phyloP scores from a whole-genome alignment of 2,329 filamentous ascomycete species.

The Epichloe coenophiala region DNA sequence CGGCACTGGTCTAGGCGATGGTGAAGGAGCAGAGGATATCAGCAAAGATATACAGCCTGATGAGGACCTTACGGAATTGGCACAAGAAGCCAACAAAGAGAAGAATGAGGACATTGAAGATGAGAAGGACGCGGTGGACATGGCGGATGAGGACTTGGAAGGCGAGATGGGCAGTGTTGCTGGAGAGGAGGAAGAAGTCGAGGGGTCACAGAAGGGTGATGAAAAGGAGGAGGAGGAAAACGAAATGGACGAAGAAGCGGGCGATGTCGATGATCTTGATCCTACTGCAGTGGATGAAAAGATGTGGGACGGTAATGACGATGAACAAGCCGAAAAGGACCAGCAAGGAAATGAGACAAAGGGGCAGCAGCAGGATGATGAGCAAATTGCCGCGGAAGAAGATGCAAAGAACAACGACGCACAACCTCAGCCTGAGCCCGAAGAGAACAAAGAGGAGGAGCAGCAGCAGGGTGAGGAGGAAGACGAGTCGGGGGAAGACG shows the following conservation, averaged over 20 bases:
- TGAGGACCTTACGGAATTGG: conserved; percentile 83
- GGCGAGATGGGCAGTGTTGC: conserved; percentile 62
- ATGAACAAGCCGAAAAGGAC: conserved; percentile 71
- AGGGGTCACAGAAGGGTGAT: conserved; percentile 46
- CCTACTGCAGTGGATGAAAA: conserved; percentile 90
- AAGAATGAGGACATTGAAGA: conserved; percentile 56
- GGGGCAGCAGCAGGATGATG: conserved; percentile 51
- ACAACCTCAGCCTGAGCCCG: conserved; percentile 34
- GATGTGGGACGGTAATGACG: conserved; percentile 87
- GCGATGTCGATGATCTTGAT: conserved; percentile 82
- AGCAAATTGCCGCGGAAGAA: conserved; percentile 46
- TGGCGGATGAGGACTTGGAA: conserved; percentile 84
- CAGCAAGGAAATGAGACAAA: conserved; percentile 62
- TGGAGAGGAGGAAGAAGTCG: conserved; percentile 45
- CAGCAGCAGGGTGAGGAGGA: conserved; percentile 22
- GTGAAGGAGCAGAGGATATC: conserved; percentile 91
- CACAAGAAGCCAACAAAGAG: conserved; percentile 66
- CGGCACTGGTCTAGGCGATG: conserved; percentile 88
- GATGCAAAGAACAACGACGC: conserved; percentile 33
- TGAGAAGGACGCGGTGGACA: conserved; percentile 77
- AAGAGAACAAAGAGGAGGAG: conserved; percentile 24
- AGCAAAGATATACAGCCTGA: conserved; percentile 93
- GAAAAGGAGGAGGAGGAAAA: conserved; percentile 52
- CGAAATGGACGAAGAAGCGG: conserved; percentile 82
- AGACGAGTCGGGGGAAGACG: conserved; percentile 31